Evolutionary conservation across 495 filamentous ascomycete genomes (phyloP).

Genomic region (Podospora bellae-mahoneyi): DNA sequence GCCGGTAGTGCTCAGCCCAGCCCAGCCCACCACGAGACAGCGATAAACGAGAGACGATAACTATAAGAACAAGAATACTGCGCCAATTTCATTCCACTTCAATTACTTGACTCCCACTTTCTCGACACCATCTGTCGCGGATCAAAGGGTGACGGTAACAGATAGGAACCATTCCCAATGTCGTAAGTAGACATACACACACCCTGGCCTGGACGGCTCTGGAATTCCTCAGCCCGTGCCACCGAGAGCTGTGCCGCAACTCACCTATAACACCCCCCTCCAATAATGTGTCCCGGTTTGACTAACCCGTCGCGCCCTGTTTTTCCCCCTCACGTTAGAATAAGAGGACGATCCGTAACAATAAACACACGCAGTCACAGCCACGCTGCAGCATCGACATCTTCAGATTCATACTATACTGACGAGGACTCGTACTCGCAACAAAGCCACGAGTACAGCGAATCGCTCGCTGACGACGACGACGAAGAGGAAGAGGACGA

Average conservation of each 20-base stretch:
- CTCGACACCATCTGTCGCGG: slow-evolving; percentile 39
- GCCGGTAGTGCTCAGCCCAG: background rate
- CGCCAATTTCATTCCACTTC: background rate
- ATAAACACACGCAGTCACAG: slow-evolving; percentile 43
- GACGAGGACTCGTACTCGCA: slow-evolving; percentile 33
- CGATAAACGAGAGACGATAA: too few relatives aligned
- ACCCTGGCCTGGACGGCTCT: slow-evolving; percentile 3
- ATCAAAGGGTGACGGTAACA: slow-evolving; percentile 36
- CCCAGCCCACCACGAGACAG: background rate
- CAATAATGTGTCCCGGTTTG: slow-evolving; percentile 11
- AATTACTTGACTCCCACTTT: slow-evolving; percentile 39
- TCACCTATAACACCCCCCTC: slow-evolving; percentile 7
- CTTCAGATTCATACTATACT: slow-evolving; percentile 24
- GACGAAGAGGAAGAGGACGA: slow-evolving; percentile 43
- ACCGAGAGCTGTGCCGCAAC: slow-evolving; percentile 22
- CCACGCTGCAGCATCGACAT: slow-evolving; percentile 38
- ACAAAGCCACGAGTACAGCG: slow-evolving; percentile 32
- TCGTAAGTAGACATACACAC: slow-evolving; percentile 38
- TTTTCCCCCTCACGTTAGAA: slow-evolving; percentile 41
- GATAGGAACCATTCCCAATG: slow-evolving; percentile 43
- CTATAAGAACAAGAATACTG: background rate
- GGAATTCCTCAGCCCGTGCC: slow-evolving; percentile 13
- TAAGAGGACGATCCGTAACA: slow-evolving; percentile 22
- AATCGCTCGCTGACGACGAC: slow-evolving; percentile 53
- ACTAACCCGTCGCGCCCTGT: slow-evolving; percentile 15